Evolutionary conservation across 495 filamentous ascomycete species (phyloP).

Genomic region (Cercophora samala): DNA sequence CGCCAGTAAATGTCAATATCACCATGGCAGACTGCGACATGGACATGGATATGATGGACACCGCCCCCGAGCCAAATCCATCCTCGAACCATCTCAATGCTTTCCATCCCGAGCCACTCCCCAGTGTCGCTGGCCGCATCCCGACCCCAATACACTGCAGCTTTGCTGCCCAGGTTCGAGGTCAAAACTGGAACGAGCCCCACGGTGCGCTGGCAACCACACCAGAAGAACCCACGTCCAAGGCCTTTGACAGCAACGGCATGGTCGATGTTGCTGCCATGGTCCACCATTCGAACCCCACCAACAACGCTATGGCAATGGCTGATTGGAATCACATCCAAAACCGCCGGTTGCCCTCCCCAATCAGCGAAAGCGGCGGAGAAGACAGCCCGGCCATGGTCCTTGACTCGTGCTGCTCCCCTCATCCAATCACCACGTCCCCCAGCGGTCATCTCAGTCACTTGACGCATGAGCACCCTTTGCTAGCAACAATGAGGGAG

Average conservation of each 20-base stretch:
- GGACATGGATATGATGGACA: constrained; percentile 53
- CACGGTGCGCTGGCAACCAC: constrained; percentile 34
- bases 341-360: constrained; percentile 62
- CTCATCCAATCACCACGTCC: constrained; percentile 23
- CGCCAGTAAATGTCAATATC: constrained; percentile 17
- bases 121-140: constrained; percentile 42
- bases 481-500: constrained; percentile 27
- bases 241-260: constrained; percentile 30
- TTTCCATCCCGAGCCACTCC: constrained; percentile 25
- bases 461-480: constrained; percentile 39
- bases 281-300: constrained; percentile 26
- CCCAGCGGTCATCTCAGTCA: constrained; percentile 32
- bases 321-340: constrained; percentile 48
- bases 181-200: constrained; percentile 38
- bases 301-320: constrained; percentile 35
- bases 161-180: constrained; percentile 46
- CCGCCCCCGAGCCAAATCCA: constrained; percentile 29
- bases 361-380: constrained; percentile 64
- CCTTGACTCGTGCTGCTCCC: constrained; percentile 30
- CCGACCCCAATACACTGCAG: constrained; percentile 54
- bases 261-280: constrained; percentile 29
- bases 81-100: constrained; percentile 28
- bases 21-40: constrained; percentile 48
- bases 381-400: constrained; percentile 43
- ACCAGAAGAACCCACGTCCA: constrained; percentile 42